A percentile compares a stretch with the other conserved stretches of the same genome.
Evolutionary conservation across 768 basidiomycete genomes (phyloP).

Genomic region (Gymnopilus dilepis): DNA sequence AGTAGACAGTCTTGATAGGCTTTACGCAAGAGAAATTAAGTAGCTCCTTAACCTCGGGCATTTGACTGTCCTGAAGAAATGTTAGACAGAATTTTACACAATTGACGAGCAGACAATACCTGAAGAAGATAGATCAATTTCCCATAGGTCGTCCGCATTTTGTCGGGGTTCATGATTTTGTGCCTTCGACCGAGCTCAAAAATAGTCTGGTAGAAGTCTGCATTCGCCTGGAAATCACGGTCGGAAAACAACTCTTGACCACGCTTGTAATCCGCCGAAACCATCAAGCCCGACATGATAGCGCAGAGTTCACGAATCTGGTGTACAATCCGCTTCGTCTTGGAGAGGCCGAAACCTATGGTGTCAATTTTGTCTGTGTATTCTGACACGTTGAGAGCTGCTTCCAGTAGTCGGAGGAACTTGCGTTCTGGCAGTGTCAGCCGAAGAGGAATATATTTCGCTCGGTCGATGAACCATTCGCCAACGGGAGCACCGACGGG

Average conservation of each 20-base stretch:
- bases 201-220: slow-evolving; percentile 77
- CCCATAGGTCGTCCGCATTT: slow-evolving; percentile 89
- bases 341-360: slow-evolving; percentile 75
- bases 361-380: slow-evolving; percentile 93
- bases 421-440: slow-evolving; percentile 79
- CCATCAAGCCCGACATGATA: slow-evolving; percentile 82
- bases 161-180: slow-evolving; percentile 93
- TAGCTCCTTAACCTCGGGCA: slow-evolving; percentile 79
- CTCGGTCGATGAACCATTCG: slow-evolving; percentile 85
- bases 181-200: slow-evolving; percentile 86
- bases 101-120: slow-evolving; percentile 42
- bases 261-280: slow-evolving; percentile 85
- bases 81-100: slow-evolving; percentile 8
- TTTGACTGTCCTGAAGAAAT: slow-evolving; percentile 76
- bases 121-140: slow-evolving; percentile 85
- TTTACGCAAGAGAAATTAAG: slow-evolving; percentile 80
- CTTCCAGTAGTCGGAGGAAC: slow-evolving; percentile 83
- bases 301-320: slow-evolving; percentile 89
- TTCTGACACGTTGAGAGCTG: slow-evolving; percentile 83
- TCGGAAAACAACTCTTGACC: slow-evolving; percentile 88
- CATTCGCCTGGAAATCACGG: slow-evolving; percentile 81
- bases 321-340: slow-evolving; percentile 85
- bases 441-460: slow-evolving; percentile 82
- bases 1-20: slow-evolving; percentile 78
- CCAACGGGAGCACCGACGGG: slow-evolving; percentile 65